phyloP scores from a whole-genome alignment of 176 grass and related monocot species.

The barley (Hordeum vulgare) region DNA sequence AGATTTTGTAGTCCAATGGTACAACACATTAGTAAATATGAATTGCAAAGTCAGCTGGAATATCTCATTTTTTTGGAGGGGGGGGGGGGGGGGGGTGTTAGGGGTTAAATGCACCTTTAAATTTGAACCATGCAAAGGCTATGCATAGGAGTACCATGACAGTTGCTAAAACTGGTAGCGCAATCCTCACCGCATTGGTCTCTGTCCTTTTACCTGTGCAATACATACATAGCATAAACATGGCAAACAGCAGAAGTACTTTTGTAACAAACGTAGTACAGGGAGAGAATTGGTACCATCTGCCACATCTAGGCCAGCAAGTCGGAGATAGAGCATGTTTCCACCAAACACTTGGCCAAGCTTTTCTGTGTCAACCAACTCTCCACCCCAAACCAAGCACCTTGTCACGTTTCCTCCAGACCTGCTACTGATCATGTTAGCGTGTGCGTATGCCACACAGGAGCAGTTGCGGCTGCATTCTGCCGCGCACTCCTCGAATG shows the following conservation, averaged over 20 bases:
- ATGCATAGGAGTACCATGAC: not conserved
- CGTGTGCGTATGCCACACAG: rapidly evolving
- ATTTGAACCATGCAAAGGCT: not conserved
- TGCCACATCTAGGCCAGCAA: not conserved
- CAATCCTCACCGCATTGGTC: not conserved
- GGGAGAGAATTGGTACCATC: not conserved
- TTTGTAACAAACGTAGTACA: too few relatives aligned
- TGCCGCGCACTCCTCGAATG: not conserved
- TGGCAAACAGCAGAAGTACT: too few relatives aligned
- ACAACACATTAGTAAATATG: too few relatives aligned
- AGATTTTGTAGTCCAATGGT: too few relatives aligned
- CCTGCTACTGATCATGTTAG: not conserved
- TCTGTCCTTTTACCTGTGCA: not conserved
- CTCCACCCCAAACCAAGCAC: not conserved
- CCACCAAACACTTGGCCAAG: rapidly evolving
- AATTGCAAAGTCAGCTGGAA: not conserved
- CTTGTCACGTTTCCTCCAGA: not conserved
- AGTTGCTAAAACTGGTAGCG: not conserved
- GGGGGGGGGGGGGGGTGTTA: rapidly evolving
- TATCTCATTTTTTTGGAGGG: not conserved
- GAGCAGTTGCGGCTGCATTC: not conserved
- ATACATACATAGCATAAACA: not conserved
- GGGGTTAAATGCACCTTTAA: too few relatives aligned
- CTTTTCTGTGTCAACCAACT: not conserved
- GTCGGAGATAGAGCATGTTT: not conserved